Base-by-base conservation (phyloP, 2,329 filamentous ascomycete species). In the Clonostachys byssicola region DNA sequence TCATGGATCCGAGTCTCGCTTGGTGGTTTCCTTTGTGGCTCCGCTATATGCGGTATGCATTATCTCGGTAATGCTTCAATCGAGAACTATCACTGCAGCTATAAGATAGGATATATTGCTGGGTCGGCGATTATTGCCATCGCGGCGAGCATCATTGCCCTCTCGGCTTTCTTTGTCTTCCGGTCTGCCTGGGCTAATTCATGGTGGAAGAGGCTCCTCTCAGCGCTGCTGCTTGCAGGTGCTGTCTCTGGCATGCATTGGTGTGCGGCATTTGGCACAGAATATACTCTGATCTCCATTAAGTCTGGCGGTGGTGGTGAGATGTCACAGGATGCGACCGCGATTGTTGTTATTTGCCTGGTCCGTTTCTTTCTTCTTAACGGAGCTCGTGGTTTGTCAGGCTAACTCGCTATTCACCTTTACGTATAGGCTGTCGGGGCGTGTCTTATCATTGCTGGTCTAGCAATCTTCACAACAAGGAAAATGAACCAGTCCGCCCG, bases 241-340 rank as follows among this genome's bases (percentile, higher is more conserved):
- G 88, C 86, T 39, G 87, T 94, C 3, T 91, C 85, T 10, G 88
- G 88, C 1, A 94, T 95, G 89, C 89, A 95, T 66, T 95, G 89
- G 86, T 86, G 86, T 47, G 89, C 86, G 34, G 78, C 85, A 5
- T 75, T 80, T 12, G 88, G 88, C 14, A 94, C 88, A 5, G 62
- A 65, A 9, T 94, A 92, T 61, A 74, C 74, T 40, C 64, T 89
- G 45, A 64, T 76, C 52, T 60, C 72, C 41, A 61, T 75, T 12
- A n/a, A 39, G 6, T 3, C 36, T 12, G 36, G 14, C 36, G 3
- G 36, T 7, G 36, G 12, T 45, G 69, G 71, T 43, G 53, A 68
- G 43, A 63, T 79, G 30, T 78, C 81, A 9, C 73, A 83, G 44
- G 83, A 83, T 46, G 77, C 80, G 6, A 89, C 86, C 18, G 78